Evolutionary conservation across 1,139 yeast genomes (phyloP).

Genomic region (Pneumocystis canis): DNA sequence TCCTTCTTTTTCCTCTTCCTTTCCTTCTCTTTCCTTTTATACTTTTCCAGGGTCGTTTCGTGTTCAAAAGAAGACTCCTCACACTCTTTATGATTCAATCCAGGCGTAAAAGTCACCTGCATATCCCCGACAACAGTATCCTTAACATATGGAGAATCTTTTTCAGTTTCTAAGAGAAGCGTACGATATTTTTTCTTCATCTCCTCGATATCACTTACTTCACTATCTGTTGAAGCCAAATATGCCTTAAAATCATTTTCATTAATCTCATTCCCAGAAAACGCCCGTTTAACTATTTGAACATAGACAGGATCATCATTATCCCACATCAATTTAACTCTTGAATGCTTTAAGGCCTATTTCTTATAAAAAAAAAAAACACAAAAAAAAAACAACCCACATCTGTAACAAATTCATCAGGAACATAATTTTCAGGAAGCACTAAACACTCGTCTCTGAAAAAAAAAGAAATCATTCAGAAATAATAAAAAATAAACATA

Average conservation of each 20-base stretch:
- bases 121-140: constrained; percentile 66
- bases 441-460: constrained; percentile 49
- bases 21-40: constrained; percentile 82
- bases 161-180: constrained; percentile 17
- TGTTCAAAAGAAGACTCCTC: constrained; percentile 32
- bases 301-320: constrained; percentile 88
- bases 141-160: constrained; percentile 19
- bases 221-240: constrained; percentile 41
- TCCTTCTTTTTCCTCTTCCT: constrained; percentile 72
- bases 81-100: constrained; percentile 45
- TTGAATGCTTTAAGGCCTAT: constrained; percentile 18
- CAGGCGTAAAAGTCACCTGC: constrained; percentile 94
- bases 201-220: constrained; percentile 34
- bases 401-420: constrained; percentile 57
- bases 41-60: constrained; percentile 66
- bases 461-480: not conserved
- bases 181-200: constrained; percentile 19
- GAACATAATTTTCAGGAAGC: constrained; percentile 67
- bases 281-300: constrained; percentile 64
- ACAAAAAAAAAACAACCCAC: constrained; percentile 4
- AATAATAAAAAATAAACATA: not conserved
- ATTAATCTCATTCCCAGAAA: constrained; percentile 79
- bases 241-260: constrained; percentile 96
- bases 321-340: constrained; percentile 33
- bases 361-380: not conserved